Base-by-base conservation (phyloP, 176 grass and related monocot species). In the Luzula sylvatica region DNA sequence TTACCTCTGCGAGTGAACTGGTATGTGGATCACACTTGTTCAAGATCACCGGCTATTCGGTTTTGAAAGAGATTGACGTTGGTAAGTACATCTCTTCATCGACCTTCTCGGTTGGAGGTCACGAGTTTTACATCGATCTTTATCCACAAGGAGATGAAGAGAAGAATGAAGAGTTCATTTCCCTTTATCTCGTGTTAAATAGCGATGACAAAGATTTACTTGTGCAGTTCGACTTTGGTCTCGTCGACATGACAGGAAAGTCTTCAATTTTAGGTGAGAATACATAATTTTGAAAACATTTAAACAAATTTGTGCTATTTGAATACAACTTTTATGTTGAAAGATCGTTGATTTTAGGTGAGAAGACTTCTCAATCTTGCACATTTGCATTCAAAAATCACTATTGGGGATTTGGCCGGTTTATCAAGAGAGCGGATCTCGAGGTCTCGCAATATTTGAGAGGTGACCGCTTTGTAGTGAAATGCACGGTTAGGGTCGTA, bases 11-110 rank as follows among this genome's bases (percentile, higher is more conserved):
- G 0, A 26, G 66, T 0, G 20, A 48, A 4, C 6, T 21, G 3
- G 42, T 11, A 25, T n/a, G 21, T 0, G 28, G 71, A 53, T 68
- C 55, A 2, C 65, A 61, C 18, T 9, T 54, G 18, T 30, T 76
- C 63, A 53, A 23, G 8, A 53, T 76, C 55, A 12, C 58, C 5
- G 54, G 55, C 6, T 69, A 69, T 32, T 53, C 65, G 3, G 12
- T 3, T 15, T 29, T 25, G 39, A 42, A 29, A 50, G 51, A 27
- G 0, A 13, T 57, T n/a, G 38, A 42, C 38, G 30, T 44, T 22
- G 38, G 8, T 28, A n/a, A 7, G 0, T 11, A 8, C 38, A 8
- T 20, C 1, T 5, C 21, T 52, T 52, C 49, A 52, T 52, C 49
- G 20, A 55, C 11, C 18, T 65, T 73, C 70, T 28, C 4, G 20